Percentiles rank a stretch among this genome's conserved stretches.
These are phyloP conservation scores for Venturia aucupariae DNA, from an alignment of 2,329 filamentous ascomycete species.

Conservation along the genomic window DNA sequence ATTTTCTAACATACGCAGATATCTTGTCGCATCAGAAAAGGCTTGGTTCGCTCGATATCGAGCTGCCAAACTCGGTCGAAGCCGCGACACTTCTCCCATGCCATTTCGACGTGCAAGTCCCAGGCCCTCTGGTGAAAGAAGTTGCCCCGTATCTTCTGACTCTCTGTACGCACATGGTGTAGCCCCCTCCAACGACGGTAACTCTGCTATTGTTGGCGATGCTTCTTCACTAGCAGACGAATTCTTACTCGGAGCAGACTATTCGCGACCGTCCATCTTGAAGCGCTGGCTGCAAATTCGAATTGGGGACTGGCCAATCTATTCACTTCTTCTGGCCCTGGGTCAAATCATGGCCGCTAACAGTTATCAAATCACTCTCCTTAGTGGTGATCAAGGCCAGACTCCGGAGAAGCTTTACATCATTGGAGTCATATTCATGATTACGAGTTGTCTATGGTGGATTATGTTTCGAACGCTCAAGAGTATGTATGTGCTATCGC, in stretches of 20 bases:
- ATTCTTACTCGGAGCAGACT: conserved; percentile 20
- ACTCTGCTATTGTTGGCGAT: not conserved
- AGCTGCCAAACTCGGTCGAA: conserved; percentile 5
- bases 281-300: conserved; percentile 30
- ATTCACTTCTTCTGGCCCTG: conserved; percentile 51
- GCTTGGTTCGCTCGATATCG: conserved; percentile 52
- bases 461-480: conserved; percentile 49
- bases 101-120: not conserved
- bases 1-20: not conserved
- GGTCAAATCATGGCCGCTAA: conserved; percentile 57
- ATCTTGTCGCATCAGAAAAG: conserved; percentile 56
- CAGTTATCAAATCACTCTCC: conserved; percentile 57
- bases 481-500: conserved; percentile 46
- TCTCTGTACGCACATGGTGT: conserved; percentile 2
- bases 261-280: conserved; percentile 19
- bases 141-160: not conserved
- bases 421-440: conserved; percentile 50
- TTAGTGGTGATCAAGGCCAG: conserved; percentile 55
- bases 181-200: not conserved
- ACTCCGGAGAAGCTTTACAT: conserved; percentile 50
- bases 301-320: conserved; percentile 54
- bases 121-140: not conserved
- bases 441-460: conserved; percentile 54
- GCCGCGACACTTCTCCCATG: not conserved
- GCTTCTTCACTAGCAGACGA: conserved; percentile 9